Conservation (phyloP, 75 land plant species). For the Selaginella tamariscina region DNA sequence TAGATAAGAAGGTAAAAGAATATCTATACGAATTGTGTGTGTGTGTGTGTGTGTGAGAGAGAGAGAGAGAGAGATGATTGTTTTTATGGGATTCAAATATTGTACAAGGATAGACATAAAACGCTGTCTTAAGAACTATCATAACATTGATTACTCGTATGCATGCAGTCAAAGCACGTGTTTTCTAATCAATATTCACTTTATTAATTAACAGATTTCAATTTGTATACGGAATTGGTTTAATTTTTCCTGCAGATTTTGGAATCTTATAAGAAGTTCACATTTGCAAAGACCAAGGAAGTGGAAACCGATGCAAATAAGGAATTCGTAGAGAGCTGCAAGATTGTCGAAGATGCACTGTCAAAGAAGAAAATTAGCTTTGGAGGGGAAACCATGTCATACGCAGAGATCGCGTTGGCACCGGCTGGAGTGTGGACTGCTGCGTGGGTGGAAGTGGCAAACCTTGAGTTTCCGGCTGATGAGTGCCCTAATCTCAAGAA, state of each 20-base stretch:
- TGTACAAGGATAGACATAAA: too few species aligned
- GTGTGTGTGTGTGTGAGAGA: too few species aligned
- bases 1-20: conserved; percentile 40
- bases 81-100: too few species aligned
- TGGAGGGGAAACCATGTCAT: conserved; percentile 31
- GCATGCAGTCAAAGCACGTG: not conserved
- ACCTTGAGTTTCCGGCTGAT: too few species aligned
- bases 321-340: conserved; percentile 19
- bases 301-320: conserved; percentile 18
- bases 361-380: conserved; percentile 15
- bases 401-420: conserved; percentile 23
- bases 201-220: too few species aligned
- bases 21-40: too few species aligned
- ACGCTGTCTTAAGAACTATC: too few species aligned
- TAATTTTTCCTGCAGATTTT: conserved; percentile 16
- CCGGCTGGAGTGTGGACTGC: too few species aligned
- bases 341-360: conserved; percentile 22
- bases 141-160: too few species aligned
- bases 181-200: not conserved
- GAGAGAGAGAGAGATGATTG: too few species aligned
- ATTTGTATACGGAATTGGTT: not conserved
- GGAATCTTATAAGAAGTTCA: not conserved
- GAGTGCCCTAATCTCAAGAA: too few species aligned
- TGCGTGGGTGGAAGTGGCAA: too few species aligned
- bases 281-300: conserved; percentile 14